These are phyloP conservation scores for Posidonia oceanica DNA, from an alignment of 116 monocot genomes.

Conservation along the genomic window DNA sequence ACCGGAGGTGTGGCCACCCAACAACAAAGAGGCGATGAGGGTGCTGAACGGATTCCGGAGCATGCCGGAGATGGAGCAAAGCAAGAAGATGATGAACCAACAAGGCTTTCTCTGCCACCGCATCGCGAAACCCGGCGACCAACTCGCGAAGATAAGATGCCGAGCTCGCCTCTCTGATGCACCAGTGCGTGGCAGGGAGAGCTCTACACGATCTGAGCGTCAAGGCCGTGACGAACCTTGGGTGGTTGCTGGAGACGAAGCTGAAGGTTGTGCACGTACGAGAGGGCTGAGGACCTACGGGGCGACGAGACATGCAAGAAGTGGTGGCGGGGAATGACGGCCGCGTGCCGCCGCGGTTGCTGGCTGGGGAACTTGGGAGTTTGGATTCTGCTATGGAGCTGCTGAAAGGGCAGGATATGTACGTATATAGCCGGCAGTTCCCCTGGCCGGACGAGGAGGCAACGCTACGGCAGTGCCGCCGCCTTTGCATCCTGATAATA, in stretches of 20 bases:
- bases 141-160: constrained; percentile 16
- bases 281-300: neutral
- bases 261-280: constrained; percentile 11
- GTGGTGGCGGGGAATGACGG: too few species aligned
- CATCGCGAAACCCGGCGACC: constrained; percentile 21
- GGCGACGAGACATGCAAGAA: too few species aligned
- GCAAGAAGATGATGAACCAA: constrained; percentile 37
- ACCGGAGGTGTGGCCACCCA: neutral
- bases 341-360: too few species aligned
- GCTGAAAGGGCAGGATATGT: too few species aligned
- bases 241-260: constrained; percentile 12
- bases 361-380: too few species aligned
- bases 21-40: constrained; percentile 2
- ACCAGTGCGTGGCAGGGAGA: constrained; percentile 10
- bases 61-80: constrained; percentile 40
- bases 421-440: too few species aligned
- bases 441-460: too few species aligned
- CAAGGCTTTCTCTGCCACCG: constrained; percentile 21
- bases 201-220: neutral
- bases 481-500: too few species aligned
- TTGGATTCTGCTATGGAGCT: too few species aligned
- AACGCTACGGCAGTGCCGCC: too few species aligned
- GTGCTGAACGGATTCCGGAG: constrained; percentile 22
- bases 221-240: constrained; percentile 3
- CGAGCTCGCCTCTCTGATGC: constrained; percentile 15